Evolutionary conservation across 495 filamentous ascomycete genomes (phyloP), one percentile per base, ranked within the genome.

Genomic region (Glutinoglossum americanum): DNA sequence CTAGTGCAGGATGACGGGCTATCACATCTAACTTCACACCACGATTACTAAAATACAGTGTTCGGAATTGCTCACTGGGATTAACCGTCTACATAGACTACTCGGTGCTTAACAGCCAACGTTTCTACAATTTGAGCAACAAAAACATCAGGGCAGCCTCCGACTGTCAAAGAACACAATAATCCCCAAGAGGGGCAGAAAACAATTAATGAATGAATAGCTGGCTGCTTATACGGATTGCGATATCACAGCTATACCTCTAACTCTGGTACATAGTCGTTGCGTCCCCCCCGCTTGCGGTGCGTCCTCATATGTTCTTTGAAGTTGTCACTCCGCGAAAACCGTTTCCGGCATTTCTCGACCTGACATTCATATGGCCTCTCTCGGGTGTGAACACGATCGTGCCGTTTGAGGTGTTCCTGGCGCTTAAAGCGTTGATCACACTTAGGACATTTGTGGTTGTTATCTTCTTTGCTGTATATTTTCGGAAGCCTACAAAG

Each of bases 351-450:
- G 13, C 54, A 56, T 3, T 28, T 21, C 49, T 28, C 25, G 17
- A 56, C 11, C 54, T 56, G 26, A 41, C 54, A 56, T 2, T 17
- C n/a, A 56, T 25, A 56, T 17, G 54, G 54, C 39, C 32, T 27
- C 4, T 56, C 54, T 8, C 25, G 4, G 17, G 54, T 56, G 39
- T 56, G 54, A 33, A 45, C 25, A 25, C 39, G 32, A 25, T 32
- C 33, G 32, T 56, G 54, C 21, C 54, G 54, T 21, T 56, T 56
- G 25, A 56, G 54, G 32, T 56, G 54, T 45, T 56, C 54, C 32
- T 56, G 54, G 10, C 54, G 25, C 54, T 56, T 56, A 33, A 56
- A 56, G 32, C 54, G 32, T 27, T 56, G 32, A 21, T 56, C 32
- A 30, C 54, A 56, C 19, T 45, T 26, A 1, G 30, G 28, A n/a